Conservation (phyloP, 768 basidiomycete genomes). For the Pleurotus sapidus region DNA sequence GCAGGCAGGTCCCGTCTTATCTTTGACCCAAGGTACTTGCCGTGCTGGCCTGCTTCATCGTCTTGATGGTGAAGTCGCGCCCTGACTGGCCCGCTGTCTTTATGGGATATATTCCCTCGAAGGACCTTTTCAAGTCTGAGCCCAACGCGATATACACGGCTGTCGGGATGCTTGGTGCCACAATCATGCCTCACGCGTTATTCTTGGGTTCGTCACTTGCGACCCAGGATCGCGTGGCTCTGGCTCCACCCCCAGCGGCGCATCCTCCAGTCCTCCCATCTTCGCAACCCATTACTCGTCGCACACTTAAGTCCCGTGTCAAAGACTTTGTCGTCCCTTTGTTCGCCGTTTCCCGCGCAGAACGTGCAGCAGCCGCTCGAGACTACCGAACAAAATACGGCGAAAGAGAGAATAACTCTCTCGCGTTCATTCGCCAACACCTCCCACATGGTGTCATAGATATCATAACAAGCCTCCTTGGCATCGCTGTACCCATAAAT, state of each 20-base stretch:
- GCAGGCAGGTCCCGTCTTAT: slow-evolving; percentile 11
- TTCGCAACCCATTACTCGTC: not conserved
- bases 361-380: slow-evolving; percentile 24
- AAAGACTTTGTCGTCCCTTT: slow-evolving; percentile 14
- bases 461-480: slow-evolving; percentile 55
- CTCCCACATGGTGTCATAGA: slow-evolving; percentile 57
- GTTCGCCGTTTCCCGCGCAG: slow-evolving; percentile 28
- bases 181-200: slow-evolving; percentile 76
- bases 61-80: slow-evolving; percentile 60
- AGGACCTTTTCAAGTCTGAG: slow-evolving; percentile 42
- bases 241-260: slow-evolving; percentile 11
- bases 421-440: slow-evolving; percentile 48
- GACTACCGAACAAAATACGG: slow-evolving; percentile 36
- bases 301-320: slow-evolving; percentile 10
- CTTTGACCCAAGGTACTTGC: slow-evolving; percentile 39
- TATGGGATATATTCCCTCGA: slow-evolving; percentile 64
- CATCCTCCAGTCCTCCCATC: slow-evolving; percentile 10
- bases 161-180: slow-evolving; percentile 28
- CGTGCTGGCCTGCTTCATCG: slow-evolving; percentile 65
- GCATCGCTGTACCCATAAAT: slow-evolving; percentile 76
- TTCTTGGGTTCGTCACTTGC: slow-evolving; percentile 34
- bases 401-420: slow-evolving; percentile 45
- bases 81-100: slow-evolving; percentile 69
- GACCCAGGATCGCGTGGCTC: slow-evolving; percentile 30
- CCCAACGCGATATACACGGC: slow-evolving; percentile 48